phyloP scores from a whole-genome alignment of 2,329 filamentous ascomycete genomes.

The Epichloe typhina region DNA sequence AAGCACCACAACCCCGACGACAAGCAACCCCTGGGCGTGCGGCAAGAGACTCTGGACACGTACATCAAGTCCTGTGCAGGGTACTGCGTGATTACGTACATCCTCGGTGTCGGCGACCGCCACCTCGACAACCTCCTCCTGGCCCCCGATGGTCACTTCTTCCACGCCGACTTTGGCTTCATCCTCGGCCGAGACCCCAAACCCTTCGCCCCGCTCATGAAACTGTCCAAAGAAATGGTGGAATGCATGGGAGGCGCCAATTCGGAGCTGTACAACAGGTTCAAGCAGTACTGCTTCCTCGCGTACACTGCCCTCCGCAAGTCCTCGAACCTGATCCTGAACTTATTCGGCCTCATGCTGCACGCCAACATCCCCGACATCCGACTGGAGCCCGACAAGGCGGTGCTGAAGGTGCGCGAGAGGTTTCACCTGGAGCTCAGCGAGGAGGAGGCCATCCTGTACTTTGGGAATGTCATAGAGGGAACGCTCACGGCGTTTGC shows the following conservation, averaged over 20 bases:
- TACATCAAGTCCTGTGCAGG: slow-evolving; percentile 94
- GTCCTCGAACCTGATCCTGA: slow-evolving; percentile 79
- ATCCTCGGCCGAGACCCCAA: slow-evolving; percentile 96
- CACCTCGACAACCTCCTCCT: slow-evolving; percentile 93
- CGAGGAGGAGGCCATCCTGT: slow-evolving; percentile 81
- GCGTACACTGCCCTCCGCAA: slow-evolving; percentile 87
- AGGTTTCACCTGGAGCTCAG: slow-evolving; percentile 82
- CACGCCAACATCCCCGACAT: slow-evolving; percentile 97
- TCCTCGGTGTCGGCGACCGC: slow-evolving; percentile 88
- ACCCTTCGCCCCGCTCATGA: slow-evolving; percentile 93
- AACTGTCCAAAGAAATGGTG: slow-evolving; percentile 95
- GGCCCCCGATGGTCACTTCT: slow-evolving; percentile 83
- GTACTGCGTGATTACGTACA: slow-evolving; percentile 97
- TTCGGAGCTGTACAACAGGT: slow-evolving; percentile 71
- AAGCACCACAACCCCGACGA: slow-evolving; percentile 82
- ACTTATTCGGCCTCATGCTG: slow-evolving; percentile 92
- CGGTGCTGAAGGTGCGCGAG: slow-evolving; percentile 88
- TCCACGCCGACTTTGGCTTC: slow-evolving; percentile 97
- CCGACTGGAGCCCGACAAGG: slow-evolving; percentile 80
- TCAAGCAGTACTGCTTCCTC: slow-evolving; percentile 93
- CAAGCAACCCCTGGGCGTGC: slow-evolving; percentile 66
- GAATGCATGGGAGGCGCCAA: slow-evolving; percentile 88
- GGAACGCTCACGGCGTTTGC: slow-evolving; percentile 83
- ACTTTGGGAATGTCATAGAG: slow-evolving; percentile 81
- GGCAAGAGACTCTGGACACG: slow-evolving; percentile 85